Evolutionary conservation across 371 early-diverging fungal species (phyloP).

Genomic region (Rhizopus microsporus): DNA sequence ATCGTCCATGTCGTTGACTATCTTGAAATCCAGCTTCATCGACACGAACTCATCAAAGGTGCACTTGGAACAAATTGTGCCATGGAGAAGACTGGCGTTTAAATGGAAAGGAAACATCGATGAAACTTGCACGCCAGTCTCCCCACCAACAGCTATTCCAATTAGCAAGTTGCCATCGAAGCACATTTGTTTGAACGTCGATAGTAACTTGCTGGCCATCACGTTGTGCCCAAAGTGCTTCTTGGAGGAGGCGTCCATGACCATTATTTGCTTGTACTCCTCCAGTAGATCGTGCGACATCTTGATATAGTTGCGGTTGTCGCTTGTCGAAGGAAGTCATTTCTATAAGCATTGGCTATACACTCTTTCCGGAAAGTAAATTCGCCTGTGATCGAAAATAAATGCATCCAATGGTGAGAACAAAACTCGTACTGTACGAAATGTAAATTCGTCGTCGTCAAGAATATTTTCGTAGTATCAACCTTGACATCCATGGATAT

Average conservation of each 20-base stretch:
- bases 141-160: slow-evolving; percentile 43
- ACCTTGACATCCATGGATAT: no score
- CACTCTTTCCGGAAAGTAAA: no score
- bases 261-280: slow-evolving; percentile 30
- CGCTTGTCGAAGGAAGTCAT: no score
- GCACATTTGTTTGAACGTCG: slow-evolving; percentile 26
- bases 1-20: slow-evolving; percentile 28
- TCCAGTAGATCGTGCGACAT: slow-evolving; percentile 17
- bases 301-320: no score
- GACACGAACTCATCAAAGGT: slow-evolving; percentile 31
- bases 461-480: no score
- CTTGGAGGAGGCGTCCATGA: slow-evolving; percentile 29
- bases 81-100: slow-evolving; percentile 35
- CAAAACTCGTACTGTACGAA: no score
- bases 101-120: slow-evolving; percentile 41
- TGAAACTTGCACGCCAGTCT: slow-evolving; percentile 31
- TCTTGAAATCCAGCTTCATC: slow-evolving; percentile 24
- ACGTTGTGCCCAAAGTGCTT: slow-evolving; percentile 20
- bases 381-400: no score
- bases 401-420: no score
- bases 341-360: no score
- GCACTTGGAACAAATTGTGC: slow-evolving; percentile 42
- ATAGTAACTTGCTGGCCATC: slow-evolving; percentile 25
- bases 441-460: no score
- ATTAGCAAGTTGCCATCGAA: slow-evolving; percentile 30